Percentiles rank a stretch among this genome's conserved stretches.
Conservation (phyloP, 2,329 filamentous ascomycete species). For the Microdochium trichocladiopsis region DNA sequence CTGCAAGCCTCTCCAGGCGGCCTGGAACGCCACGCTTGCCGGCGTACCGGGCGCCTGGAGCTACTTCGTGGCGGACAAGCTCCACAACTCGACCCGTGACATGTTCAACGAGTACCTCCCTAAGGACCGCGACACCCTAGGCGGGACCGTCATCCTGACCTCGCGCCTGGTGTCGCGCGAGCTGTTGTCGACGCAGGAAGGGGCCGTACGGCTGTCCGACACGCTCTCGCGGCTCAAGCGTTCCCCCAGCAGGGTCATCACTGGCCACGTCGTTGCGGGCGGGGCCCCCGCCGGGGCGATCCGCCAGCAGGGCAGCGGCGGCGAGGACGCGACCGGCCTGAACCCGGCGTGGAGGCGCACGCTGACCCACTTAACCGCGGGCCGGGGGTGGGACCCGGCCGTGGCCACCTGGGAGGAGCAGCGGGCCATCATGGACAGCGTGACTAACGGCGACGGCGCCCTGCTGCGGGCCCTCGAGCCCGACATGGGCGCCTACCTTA, state of each 20-base stretch:
- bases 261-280: background rate
- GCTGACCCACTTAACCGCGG: background rate
- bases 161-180: too few species aligned
- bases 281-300: background rate
- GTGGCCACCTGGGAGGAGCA: background rate
- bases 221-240: background rate
- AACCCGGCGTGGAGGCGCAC: background rate
- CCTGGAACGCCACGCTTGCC: too few species aligned
- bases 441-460: background rate
- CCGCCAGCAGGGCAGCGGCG: background rate
- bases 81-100: too few species aligned
- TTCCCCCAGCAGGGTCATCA: background rate
- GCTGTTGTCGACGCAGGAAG: too few species aligned
- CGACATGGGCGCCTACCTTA: constrained; percentile 37
- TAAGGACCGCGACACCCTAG: too few species aligned
- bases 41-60: too few species aligned
- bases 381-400: background rate
- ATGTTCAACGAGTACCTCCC: too few species aligned
- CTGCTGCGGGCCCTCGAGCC: constrained; percentile 26
- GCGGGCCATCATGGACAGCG: background rate
- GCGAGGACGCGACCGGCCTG: background rate
- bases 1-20: too few species aligned
- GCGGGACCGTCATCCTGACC: too few species aligned
- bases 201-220: too few species aligned
- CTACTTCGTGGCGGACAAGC: too few species aligned